Conservation (phyloP, 2,329 filamentous ascomycete species). For the Phyllachora maydis region DNA sequence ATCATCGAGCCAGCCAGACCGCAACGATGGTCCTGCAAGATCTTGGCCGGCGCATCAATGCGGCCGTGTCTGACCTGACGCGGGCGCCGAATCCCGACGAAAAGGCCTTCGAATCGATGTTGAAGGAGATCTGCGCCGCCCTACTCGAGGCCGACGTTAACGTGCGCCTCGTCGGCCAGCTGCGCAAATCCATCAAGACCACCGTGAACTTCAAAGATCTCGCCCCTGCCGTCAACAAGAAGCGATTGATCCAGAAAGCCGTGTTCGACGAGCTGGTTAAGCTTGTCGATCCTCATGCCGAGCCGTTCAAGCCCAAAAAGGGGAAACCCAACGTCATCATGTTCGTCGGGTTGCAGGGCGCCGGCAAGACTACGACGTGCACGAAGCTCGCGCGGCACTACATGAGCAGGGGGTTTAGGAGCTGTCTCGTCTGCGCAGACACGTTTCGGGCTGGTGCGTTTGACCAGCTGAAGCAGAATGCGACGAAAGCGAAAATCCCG, state of each 20-base stretch:
- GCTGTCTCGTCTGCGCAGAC: conserved; percentile 89
- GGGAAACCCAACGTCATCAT: conserved; percentile 94
- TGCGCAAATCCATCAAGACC: conserved; percentile 81
- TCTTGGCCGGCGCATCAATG: conserved; percentile 93
- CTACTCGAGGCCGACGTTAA: conserved; percentile 96
- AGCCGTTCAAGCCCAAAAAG: conserved; percentile 93
- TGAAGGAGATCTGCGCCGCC: conserved; percentile 93
- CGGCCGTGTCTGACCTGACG: conserved; percentile 69
- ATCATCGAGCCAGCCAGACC: too few species aligned
- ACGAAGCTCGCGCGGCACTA: conserved; percentile 94
- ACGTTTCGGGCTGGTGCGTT: conserved; percentile 98
- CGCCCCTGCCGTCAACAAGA: conserved; percentile 86
- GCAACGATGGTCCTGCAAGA: conserved; percentile 91
- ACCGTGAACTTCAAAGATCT: conserved; percentile 91
- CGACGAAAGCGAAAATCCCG: conserved; percentile 95
- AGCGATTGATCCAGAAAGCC: conserved; percentile 90
- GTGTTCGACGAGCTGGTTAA: conserved; percentile 95
- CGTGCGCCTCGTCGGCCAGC: conserved; percentile 72
- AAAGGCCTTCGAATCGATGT: conserved; percentile 95
- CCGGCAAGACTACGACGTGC: conserved; percentile 95
- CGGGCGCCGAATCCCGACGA: conserved; percentile 86
- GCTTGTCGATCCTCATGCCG: conserved; percentile 85
- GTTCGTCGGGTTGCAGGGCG: conserved; percentile 96
- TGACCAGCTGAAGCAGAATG: conserved; percentile 96
- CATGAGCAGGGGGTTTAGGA: conserved; percentile 77